Evolutionary conservation across 73 alveolate genomes (phyloP).

Genomic region (Paramecium caudatum): DNA sequence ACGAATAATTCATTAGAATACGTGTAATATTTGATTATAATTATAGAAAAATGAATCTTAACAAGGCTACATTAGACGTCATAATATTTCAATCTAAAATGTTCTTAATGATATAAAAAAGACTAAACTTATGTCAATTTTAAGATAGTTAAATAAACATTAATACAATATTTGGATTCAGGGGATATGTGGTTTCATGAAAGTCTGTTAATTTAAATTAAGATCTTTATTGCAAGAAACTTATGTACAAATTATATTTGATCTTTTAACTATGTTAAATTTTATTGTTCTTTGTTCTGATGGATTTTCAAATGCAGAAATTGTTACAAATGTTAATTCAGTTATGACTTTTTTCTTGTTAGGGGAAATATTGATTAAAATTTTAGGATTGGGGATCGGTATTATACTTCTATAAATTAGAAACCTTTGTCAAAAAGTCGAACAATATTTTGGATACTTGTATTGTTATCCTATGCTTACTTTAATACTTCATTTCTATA

Average conservation of each 20-base stretch:
- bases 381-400: slow-evolving; percentile 30
- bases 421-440: neutral
- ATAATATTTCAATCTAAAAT: slow-evolving; percentile 26
- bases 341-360: slow-evolving; percentile 28
- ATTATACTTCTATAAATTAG: no score
- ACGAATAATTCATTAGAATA: neutral
- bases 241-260: neutral
- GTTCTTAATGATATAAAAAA: neutral
- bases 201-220: neutral
- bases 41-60: slow-evolving; percentile 28
- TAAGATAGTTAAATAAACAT: neutral
- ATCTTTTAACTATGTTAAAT: neutral
- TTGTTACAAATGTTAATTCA: neutral
- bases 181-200: neutral
- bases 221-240: neutral
- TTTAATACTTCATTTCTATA: neutral
- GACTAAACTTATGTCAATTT: neutral
- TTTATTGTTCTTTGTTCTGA: slow-evolving; percentile 41
- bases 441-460: slow-evolving; percentile 9
- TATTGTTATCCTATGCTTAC: neutral
- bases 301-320: neutral
- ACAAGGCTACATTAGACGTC: slow-evolving; percentile 31
- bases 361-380: slow-evolving; percentile 19
- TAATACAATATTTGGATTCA: neutral
- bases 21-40: slow-evolving; percentile 2